Evolutionary conservation across 306 rosid genomes (phyloP).

Genomic region (Sesbania bispinosa): DNA sequence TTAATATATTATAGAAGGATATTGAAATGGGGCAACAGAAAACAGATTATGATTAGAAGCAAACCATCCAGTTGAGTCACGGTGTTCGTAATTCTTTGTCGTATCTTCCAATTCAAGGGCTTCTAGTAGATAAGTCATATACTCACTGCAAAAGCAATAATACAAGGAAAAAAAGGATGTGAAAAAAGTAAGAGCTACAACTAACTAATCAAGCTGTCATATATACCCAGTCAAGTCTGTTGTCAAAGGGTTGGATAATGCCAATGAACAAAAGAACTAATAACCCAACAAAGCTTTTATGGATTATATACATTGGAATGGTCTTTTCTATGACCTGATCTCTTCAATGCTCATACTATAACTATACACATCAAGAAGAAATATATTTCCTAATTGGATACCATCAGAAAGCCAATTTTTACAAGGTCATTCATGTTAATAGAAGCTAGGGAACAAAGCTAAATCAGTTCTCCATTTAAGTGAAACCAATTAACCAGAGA

Average conservation of each 20-base stretch:
- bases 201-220: not conserved
- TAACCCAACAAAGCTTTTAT: not conserved
- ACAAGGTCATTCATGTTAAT: not conserved
- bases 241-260: not conserved
- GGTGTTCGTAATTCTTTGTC: slow-evolving; percentile 68
- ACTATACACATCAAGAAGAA: not conserved
- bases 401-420: not conserved
- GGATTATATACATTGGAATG: not conserved
- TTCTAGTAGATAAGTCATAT: slow-evolving; percentile 70
- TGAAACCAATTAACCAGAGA: not conserved
- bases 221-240: slow-evolving; percentile 10
- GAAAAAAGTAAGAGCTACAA: slow-evolving; percentile 3
- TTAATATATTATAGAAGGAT: not conserved
- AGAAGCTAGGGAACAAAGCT: slow-evolving; percentile 20
- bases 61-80: slow-evolving; percentile 87
- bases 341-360: slow-evolving; percentile 13
- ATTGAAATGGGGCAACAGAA: not conserved
- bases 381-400: not conserved
- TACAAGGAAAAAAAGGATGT: slow-evolving; percentile 2
- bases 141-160: slow-evolving; percentile 65
- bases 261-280: slow-evolving; percentile 17
- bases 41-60: slow-evolving; percentile 19
- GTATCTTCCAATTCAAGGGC: slow-evolving; percentile 92
- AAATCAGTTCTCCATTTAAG: not conserved
- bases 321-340: not conserved